These are phyloP conservation scores for Tetrapisispora nanseiensis DNA, from an alignment of 805 yeast species.

Conservation along the genomic window DNA sequence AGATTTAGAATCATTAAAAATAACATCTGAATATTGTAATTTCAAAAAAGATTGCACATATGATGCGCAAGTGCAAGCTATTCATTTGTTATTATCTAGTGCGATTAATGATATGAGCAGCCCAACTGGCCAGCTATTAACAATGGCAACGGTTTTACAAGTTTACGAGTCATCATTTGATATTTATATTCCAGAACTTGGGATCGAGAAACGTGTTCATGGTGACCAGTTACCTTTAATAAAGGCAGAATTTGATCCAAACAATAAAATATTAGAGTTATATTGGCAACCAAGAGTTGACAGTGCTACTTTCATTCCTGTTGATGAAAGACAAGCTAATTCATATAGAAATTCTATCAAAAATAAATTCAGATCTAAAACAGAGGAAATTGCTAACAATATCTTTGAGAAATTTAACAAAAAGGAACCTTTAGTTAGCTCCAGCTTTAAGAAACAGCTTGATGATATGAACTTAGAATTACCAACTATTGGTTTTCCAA, in stretches of 20 bases:
- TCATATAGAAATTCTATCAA: constrained; percentile 71
- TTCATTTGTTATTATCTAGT: constrained; percentile 76
- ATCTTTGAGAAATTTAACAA: constrained; percentile 26
- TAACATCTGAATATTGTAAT: constrained; percentile 85
- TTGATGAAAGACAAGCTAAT: constrained; percentile 70
- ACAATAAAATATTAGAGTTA: constrained; percentile 60
- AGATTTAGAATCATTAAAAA: constrained; percentile 62
- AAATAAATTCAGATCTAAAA: constrained; percentile 65
- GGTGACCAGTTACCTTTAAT: constrained; percentile 91
- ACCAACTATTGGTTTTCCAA: constrained; percentile 34
- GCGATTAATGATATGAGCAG: constrained; percentile 66
- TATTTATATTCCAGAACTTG: constrained; percentile 83
- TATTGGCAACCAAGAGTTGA: constrained; percentile 93
- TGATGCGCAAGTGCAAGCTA: constrained; percentile 88
- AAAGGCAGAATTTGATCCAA: constrained; percentile 84
- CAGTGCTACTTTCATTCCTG: constrained; percentile 83
- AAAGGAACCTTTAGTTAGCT: constrained; percentile 27
- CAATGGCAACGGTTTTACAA: constrained; percentile 80
- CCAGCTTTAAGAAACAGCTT: constrained; percentile 40
- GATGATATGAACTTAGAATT: constrained; percentile 40
- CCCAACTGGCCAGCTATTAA: constrained; percentile 69
- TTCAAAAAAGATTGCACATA: constrained; percentile 92
- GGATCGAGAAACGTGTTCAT: constrained; percentile 91
- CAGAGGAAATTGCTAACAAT: constrained; percentile 57
- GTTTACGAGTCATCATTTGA: constrained; percentile 96